Evolutionary conservation across 345 rosid genomes (phyloP).

Genomic region (Gossypioides kirkii): DNA sequence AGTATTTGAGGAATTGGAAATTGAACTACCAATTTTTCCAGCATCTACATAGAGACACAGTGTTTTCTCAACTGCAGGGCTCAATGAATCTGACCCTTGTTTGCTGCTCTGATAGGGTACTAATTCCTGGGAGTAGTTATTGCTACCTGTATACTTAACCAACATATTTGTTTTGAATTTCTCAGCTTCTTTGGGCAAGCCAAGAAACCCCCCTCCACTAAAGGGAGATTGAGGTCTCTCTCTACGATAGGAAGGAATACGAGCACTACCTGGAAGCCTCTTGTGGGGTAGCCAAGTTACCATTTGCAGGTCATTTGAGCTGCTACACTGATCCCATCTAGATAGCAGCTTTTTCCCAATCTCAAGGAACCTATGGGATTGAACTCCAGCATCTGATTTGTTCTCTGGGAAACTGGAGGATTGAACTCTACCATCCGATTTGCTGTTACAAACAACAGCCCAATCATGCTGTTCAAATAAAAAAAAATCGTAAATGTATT

Average conservation of each 20-base stretch:
- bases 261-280: conserved; percentile 35
- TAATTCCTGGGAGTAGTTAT: conserved; percentile 49
- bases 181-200: conserved; percentile 55
- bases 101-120: conserved; percentile 24
- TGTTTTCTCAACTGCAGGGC: conserved; percentile 58
- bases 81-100: conserved; percentile 29
- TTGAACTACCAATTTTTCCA: conserved; percentile 29
- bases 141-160: conserved; percentile 32
- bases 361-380: conserved; percentile 33
- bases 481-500: conserved; percentile 1
- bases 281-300: conserved; percentile 46
- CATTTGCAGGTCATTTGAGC: conserved; percentile 28
- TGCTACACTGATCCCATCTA: conserved; percentile 40
- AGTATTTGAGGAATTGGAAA: conserved; percentile 25
- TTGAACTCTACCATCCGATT: conserved; percentile 31
- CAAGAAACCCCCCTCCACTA: conserved; percentile 38
- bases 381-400: conserved; percentile 32
- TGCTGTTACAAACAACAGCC: conserved; percentile 35
- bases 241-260: conserved; percentile 47
- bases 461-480: conserved; percentile 36
- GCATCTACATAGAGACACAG: conserved; percentile 47
- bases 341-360: conserved; percentile 31
- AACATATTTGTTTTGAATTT: conserved; percentile 34
- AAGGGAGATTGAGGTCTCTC: conserved; percentile 51
- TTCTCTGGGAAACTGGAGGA: conserved; percentile 34